Evolutionary conservation across 768 basidiomycete genomes (phyloP).

Genomic region (Boletus barrowsii): DNA sequence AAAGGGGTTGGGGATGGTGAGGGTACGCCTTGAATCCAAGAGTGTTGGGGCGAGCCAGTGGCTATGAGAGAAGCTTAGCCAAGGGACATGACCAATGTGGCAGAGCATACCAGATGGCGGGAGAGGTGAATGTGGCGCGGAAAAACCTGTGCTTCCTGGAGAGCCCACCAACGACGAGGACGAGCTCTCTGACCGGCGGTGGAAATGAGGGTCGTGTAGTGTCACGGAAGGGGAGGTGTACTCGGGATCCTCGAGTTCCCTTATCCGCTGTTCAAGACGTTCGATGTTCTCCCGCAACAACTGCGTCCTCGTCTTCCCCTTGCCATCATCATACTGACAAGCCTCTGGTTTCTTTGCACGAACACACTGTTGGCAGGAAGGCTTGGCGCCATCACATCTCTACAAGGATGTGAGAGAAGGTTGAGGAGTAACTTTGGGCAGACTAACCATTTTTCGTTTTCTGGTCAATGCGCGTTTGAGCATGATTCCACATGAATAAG

Average conservation of each 20-base stretch:
- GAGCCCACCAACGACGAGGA: slow-evolving; percentile 52
- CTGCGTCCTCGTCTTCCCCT: slow-evolving; percentile 79
- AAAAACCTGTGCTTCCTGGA: slow-evolving; percentile 48
- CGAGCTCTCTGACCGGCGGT: slow-evolving; percentile 43
- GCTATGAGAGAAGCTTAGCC: slow-evolving; percentile 27
- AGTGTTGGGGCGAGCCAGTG: slow-evolving; percentile 48
- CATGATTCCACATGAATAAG: slow-evolving; percentile 5
- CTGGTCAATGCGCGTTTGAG: slow-evolving; percentile 33
- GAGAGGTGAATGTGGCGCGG: slow-evolving; percentile 58
- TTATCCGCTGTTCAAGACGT: slow-evolving; percentile 66
- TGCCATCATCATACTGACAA: slow-evolving; percentile 84
- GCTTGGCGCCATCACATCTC: slow-evolving; percentile 78
- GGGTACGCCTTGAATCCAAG: slow-evolving; percentile 48
- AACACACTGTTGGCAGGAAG: slow-evolving; percentile 74
- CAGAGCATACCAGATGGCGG: slow-evolving; percentile 46
- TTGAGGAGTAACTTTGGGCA: not conserved
- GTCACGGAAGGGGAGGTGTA: slow-evolving; percentile 65
- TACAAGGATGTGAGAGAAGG: slow-evolving; percentile 29
- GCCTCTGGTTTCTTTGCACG: slow-evolving; percentile 72
- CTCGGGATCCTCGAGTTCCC: slow-evolving; percentile 74
- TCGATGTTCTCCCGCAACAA: slow-evolving; percentile 73
- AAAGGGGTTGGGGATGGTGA: slow-evolving; percentile 56
- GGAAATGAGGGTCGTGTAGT: slow-evolving; percentile 63
- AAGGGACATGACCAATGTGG: not conserved
- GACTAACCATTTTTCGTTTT: slow-evolving; percentile 66